These are phyloP conservation scores for Tolypocladium endophyticum DNA, from an alignment of 2,329 filamentous ascomycete species.

Conservation along the genomic window DNA sequence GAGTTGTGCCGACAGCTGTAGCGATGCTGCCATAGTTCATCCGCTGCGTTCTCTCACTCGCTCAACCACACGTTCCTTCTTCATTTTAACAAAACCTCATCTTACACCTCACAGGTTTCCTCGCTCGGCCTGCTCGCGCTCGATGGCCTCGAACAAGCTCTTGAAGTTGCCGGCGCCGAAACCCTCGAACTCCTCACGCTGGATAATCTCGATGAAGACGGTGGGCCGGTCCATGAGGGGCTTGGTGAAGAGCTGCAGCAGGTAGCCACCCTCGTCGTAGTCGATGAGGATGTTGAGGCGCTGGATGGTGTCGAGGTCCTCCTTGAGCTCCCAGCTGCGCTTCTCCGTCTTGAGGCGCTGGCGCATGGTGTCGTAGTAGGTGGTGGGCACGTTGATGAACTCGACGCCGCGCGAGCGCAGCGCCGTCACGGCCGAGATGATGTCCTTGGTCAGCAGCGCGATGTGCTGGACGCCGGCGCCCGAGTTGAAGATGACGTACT, in stretches of 20 bases:
- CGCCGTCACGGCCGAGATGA: conserved; percentile 65
- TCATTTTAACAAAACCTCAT: neutral
- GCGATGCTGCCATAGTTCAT: neutral
- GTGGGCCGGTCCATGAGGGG: conserved; percentile 90
- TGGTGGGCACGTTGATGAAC: conserved; percentile 81
- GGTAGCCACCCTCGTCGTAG: conserved; percentile 85
- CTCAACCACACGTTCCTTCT: neutral
- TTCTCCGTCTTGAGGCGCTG: conserved; percentile 56
- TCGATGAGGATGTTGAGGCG: conserved; percentile 82
- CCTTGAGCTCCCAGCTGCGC: conserved; percentile 54
- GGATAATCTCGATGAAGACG: conserved; percentile 94
- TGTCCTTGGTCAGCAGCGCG: conserved; percentile 71
- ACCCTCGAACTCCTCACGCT: conserved; percentile 79
- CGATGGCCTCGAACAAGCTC: conserved; percentile 89
- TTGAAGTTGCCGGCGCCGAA: conserved; percentile 96
- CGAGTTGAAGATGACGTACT: conserved; percentile 82
- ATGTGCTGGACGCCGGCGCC: conserved; percentile 91
- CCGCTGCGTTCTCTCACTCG: neutral
- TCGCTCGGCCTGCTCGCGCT: conserved; percentile 77
- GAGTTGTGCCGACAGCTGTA: neutral
- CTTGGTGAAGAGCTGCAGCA: conserved; percentile 70
- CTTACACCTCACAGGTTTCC: conserved; percentile 57
- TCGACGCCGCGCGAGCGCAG: conserved; percentile 81
- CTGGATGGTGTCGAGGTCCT: conserved; percentile 70
- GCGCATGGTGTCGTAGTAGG: conserved; percentile 75